phyloP scores from a whole-genome alignment of 306 rosid genomes.

The Vigna hirtella region DNA sequence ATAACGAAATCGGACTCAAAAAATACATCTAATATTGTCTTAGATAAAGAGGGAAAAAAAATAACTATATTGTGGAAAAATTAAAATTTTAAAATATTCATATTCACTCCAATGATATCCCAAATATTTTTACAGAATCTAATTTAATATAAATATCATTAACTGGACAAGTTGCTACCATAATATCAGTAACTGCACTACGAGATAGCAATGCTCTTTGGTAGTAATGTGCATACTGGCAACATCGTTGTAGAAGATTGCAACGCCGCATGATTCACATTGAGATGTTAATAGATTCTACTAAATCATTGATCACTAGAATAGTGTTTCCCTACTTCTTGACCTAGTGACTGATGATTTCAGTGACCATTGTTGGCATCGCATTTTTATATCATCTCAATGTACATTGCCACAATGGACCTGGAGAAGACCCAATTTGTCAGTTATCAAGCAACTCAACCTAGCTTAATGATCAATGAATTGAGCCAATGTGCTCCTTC shows the following conservation, averaged over 20 bases:
- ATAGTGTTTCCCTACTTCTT: background rate
- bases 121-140: background rate
- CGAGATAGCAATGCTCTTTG: background rate
- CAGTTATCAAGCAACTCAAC: background rate
- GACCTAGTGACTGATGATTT: background rate
- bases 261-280: background rate
- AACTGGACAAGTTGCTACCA: background rate
- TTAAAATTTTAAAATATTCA: conserved; percentile 7
- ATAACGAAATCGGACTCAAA: background rate
- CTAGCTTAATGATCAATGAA: background rate
- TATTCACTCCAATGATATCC: conserved; percentile 1
- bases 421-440: background rate
- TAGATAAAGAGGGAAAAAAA: background rate
- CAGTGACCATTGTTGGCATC: background rate
- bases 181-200: background rate
- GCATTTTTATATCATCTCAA: background rate
- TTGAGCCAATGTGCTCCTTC: conserved; percentile 1
- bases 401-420: background rate
- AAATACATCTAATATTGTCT: background rate
- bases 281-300: background rate
- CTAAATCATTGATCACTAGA: background rate
- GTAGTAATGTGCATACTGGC: background rate
- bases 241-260: background rate
- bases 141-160: background rate
- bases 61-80: background rate